Percentiles rank a stretch among this genome's conserved stretches.
These are phyloP conservation scores for Yamadazyma taylorii DNA, from an alignment of 1,139 yeast genomes.

Conservation along the genomic window DNA sequence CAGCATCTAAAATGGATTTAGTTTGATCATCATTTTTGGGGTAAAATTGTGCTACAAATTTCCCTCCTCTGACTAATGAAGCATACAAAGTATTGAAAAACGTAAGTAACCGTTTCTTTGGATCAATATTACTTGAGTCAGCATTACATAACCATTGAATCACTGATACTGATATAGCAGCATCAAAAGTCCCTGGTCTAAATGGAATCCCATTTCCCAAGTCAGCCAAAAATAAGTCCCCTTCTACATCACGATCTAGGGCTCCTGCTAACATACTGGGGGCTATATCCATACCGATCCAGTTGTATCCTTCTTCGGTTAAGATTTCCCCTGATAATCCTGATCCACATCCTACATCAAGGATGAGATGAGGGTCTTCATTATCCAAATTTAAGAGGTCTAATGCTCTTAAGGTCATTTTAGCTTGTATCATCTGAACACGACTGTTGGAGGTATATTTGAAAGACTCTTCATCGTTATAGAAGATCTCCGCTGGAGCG, in stretches of 20 bases:
- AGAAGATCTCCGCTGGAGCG: conserved; percentile 97
- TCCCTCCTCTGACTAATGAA: conserved; percentile 87
- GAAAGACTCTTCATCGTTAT: conserved; percentile 83
- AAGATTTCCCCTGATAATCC: conserved; percentile 94
- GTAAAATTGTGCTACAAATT: conserved; percentile 95
- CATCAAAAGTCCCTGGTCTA: conserved; percentile 95
- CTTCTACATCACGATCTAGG: conserved; percentile 86
- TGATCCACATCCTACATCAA: conserved; percentile 97
- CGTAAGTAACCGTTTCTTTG: conserved; percentile 75
- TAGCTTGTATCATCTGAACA: conserved; percentile 96
- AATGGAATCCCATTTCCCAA: conserved; percentile 95
- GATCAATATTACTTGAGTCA: conserved; percentile 78
- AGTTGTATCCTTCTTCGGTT: conserved; percentile 88
- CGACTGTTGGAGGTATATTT: conserved; percentile 93
- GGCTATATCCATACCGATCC: conserved; percentile 97
- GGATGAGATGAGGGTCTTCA: conserved; percentile 64
- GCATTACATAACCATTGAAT: conserved; percentile 99
- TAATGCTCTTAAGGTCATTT: conserved; percentile 91
- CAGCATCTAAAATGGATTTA: conserved; percentile 74
- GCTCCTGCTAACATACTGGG: conserved; percentile 97
- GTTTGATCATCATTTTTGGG: conserved; percentile 89
- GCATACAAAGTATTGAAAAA: conserved; percentile 91
- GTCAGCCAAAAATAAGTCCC: conserved; percentile 87
- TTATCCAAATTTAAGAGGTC: conserved; percentile 75
- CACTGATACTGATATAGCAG: conserved; percentile 92